Percentiles rank a stretch among this genome's conserved stretches.
Conservation (phyloP, 305 asterid species). For the Solanum hybrid region DNA sequence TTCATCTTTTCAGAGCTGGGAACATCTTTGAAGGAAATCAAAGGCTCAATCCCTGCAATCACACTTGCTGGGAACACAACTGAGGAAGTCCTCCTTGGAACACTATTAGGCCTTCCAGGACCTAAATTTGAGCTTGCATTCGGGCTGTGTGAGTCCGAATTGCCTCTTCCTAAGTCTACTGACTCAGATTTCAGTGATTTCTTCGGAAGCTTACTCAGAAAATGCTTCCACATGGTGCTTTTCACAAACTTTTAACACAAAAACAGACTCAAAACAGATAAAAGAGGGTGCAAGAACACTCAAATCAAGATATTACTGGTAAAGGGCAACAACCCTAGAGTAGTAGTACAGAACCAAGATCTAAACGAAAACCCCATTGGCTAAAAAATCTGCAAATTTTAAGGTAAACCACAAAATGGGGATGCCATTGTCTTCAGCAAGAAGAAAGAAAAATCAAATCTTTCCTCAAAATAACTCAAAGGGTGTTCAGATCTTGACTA, state of each 20-base stretch:
- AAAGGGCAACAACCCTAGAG: slow-evolving; percentile 13
- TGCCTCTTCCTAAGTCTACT: slow-evolving; percentile 30
- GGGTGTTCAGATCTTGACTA: slow-evolving; percentile 16
- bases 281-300: background rate
- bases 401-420: background rate
- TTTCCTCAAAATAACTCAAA: background rate
- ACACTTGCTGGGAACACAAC: slow-evolving; percentile 63
- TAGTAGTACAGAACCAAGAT: background rate
- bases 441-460: background rate
- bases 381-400: background rate
- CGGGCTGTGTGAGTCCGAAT: slow-evolving; percentile 13
- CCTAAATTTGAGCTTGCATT: slow-evolving; percentile 28
- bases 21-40: slow-evolving; percentile 66
- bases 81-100: slow-evolving; percentile 48
- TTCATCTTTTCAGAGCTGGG: slow-evolving; percentile 55
- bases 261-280: background rate
- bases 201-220: slow-evolving; percentile 58
- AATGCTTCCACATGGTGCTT: slow-evolving; percentile 67
- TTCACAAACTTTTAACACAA: slow-evolving; percentile 9
- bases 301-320: slow-evolving; percentile 14
- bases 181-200: slow-evolving; percentile 50
- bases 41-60: slow-evolving; percentile 66
- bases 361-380: background rate
- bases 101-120: slow-evolving; percentile 29
- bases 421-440: background rate